Evolutionary conservation across 495 filamentous ascomycete genomes (phyloP).

Genomic region (Penicillium nucicola): DNA sequence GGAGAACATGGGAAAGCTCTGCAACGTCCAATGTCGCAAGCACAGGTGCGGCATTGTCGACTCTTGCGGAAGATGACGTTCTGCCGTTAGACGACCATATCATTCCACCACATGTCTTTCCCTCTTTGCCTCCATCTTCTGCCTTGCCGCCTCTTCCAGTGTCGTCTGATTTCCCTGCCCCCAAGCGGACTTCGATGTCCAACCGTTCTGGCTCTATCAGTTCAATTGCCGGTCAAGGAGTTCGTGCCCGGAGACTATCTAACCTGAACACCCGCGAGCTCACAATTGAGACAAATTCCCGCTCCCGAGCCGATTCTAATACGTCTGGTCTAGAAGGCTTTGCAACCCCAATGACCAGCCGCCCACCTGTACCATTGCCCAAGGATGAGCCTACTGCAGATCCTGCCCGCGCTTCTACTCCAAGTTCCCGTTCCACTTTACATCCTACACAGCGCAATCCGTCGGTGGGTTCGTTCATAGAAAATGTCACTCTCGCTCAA

Average conservation of each 20-base stretch:
- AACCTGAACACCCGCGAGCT: slow-evolving; percentile 74
- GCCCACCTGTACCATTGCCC: slow-evolving; percentile 27
- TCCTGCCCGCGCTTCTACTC: slow-evolving; percentile 19
- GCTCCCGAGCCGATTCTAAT: slow-evolving; percentile 38
- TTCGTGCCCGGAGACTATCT: slow-evolving; percentile 78
- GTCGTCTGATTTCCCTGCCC: slow-evolving; percentile 21
- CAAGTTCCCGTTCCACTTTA: slow-evolving; percentile 18
- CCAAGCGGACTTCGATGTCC: slow-evolving; percentile 21
- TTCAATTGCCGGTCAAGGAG: slow-evolving; percentile 49
- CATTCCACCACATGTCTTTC: slow-evolving; percentile 24
- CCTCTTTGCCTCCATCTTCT: slow-evolving; percentile 24
- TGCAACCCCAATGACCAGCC: slow-evolving; percentile 14
- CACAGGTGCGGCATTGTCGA: slow-evolving; percentile 67
- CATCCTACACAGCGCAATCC: slow-evolving; percentile 28
- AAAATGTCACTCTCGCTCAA: slow-evolving; percentile 36
- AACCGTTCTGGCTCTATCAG: slow-evolving; percentile 33
- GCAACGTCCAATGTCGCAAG: slow-evolving; percentile 75
- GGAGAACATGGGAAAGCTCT: slow-evolving; percentile 85
- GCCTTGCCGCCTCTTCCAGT: slow-evolving; percentile 30
- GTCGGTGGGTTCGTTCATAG: slow-evolving; percentile 31
- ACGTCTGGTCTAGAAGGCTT: slow-evolving; percentile 42
- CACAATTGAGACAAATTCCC: slow-evolving; percentile 79
- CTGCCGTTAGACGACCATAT: slow-evolving; percentile 27
- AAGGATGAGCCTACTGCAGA: slow-evolving; percentile 27
- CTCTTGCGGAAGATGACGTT: slow-evolving; percentile 65